Conservation (phyloP, 306 rosid species). For the Lithocarpus polystachyus region DNA sequence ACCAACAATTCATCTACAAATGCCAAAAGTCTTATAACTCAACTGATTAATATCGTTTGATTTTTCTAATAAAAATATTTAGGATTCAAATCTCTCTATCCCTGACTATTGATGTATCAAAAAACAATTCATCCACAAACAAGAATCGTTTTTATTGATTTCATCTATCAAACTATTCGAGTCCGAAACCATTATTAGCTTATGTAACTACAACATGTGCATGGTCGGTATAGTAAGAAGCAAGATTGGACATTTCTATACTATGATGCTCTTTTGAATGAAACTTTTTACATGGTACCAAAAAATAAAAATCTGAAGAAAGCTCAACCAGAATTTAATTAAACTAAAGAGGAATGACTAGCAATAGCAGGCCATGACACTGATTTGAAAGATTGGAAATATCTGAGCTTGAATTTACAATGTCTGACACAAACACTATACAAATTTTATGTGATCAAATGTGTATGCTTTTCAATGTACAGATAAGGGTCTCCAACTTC, state of each 20-base stretch:
- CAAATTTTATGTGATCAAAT: constrained; percentile 21
- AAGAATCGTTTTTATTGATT: too few relatives aligned
- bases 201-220: neutral
- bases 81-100: too few relatives aligned
- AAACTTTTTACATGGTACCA: neutral
- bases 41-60: too few relatives aligned
- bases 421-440: constrained; percentile 40
- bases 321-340: neutral
- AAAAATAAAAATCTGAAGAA: neutral
- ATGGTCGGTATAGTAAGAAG: neutral
- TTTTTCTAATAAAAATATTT: too few relatives aligned
- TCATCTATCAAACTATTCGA: neutral
- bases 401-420: constrained; percentile 35
- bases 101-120: too few relatives aligned
- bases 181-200: neutral
- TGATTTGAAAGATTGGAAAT: neutral
- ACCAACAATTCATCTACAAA: too few relatives aligned
- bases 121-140: too few relatives aligned
- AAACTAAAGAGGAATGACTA: neutral
- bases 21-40: too few relatives aligned
- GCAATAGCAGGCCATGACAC: neutral
- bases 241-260: neutral
- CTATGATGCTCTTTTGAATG: neutral
- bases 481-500: constrained; percentile 16
- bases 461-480: constrained; percentile 13